Conservation (phyloP, 805 yeast species). For the Alloascoidea hylecoeti region DNA sequence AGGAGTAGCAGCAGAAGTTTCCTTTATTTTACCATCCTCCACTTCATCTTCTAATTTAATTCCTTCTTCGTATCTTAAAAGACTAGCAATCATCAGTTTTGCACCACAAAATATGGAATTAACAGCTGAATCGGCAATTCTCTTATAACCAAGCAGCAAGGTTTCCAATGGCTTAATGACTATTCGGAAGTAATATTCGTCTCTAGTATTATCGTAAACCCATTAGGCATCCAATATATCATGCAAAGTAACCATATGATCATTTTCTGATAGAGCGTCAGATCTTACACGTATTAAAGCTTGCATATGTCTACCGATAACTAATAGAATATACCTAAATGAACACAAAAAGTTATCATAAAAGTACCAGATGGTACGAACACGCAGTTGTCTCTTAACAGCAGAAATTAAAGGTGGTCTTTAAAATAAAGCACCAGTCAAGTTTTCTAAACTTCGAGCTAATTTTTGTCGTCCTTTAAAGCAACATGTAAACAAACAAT, state of each 20-base stretch:
- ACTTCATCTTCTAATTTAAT: constrained; percentile 94
- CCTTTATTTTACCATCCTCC: constrained; percentile 23
- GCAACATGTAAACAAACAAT: constrained; percentile 92
- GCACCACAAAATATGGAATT: constrained; percentile 99
- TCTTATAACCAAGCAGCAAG: constrained; percentile 85
- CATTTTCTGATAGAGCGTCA: constrained; percentile 86
- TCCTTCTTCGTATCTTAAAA: constrained; percentile 93
- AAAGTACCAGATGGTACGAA: constrained; percentile 98
- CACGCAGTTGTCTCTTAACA: constrained; percentile 97
- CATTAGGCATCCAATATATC: constrained; percentile 98
- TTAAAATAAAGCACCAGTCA: constrained; percentile 98
- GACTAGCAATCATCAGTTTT: constrained; percentile 96
- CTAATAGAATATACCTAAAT: constrained; percentile 94
- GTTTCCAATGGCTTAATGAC: constrained; percentile 93
- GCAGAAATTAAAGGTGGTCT: constrained; percentile 99
- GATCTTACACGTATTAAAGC: constrained; percentile 98
- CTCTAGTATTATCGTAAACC: constrained; percentile 93
- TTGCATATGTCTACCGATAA: constrained; percentile 99
- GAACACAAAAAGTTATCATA: constrained; percentile 98
- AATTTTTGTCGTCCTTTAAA: constrained; percentile 81
- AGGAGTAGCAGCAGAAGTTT: constrained; percentile 5
- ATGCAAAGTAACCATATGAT: constrained; percentile 88
- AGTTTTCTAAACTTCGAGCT: constrained; percentile 77
- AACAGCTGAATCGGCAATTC: constrained; percentile 95
- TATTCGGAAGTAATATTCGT: constrained; percentile 88